These are phyloP conservation scores for Rhizoclosmatium globosum DNA, from an alignment of 192 early-diverging fungal species.

Conservation along the genomic window DNA sequence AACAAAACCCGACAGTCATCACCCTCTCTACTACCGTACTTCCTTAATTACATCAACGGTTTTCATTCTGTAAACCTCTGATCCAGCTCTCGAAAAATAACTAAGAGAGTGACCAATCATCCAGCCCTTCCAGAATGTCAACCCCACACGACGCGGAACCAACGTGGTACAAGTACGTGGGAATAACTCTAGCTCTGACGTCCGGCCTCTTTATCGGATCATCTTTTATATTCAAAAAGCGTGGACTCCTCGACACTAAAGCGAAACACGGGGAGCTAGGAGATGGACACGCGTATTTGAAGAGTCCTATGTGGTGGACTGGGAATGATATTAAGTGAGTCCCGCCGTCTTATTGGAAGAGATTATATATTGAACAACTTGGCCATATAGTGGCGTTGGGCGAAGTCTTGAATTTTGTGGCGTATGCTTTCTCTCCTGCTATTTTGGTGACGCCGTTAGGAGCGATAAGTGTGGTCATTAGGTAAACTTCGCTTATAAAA, in stretches of 20 bases:
- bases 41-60: no score
- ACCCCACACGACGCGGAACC: neutral
- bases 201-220: constrained; percentile 87
- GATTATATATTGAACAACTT: neutral
- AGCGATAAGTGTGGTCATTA: constrained; percentile 87
- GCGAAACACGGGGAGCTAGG: constrained; percentile 19
- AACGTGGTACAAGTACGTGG: constrained; percentile 59
- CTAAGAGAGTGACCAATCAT: no score
- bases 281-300: constrained; percentile 77
- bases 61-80: no score
- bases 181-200: constrained; percentile 83
- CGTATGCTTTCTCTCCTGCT: constrained; percentile 93
- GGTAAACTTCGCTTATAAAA: constrained; percentile 51
- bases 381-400: constrained; percentile 76
- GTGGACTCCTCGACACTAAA: constrained; percentile 77
- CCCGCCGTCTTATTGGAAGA: neutral
- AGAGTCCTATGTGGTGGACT: constrained; percentile 87
- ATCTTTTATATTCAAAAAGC: constrained; percentile 91
- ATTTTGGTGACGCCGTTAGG: constrained; percentile 93
- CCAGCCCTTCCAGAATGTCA: no score
- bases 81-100: no score
- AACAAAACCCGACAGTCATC: no score
- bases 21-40: no score
- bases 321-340: constrained; percentile 82
- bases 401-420: constrained; percentile 92